Evolutionary conservation across 768 basidiomycete species (phyloP).

Genomic region (Gloeostereum incarnatum): DNA sequence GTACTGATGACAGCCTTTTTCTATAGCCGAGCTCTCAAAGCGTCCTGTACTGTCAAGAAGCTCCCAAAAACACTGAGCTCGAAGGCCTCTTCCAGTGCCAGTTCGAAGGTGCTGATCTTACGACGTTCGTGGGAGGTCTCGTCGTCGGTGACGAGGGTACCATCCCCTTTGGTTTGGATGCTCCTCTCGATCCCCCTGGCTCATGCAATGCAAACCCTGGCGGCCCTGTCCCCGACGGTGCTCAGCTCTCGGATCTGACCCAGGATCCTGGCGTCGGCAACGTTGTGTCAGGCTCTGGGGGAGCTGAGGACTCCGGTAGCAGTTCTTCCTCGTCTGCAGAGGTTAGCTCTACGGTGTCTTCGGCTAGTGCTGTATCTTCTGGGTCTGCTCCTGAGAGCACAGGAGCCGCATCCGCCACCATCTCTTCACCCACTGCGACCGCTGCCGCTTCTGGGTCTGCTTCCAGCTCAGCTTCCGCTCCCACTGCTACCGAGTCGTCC

Average conservation of each 20-base stretch:
- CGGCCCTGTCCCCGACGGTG: slow-evolving; percentile 41
- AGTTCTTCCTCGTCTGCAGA: slow-evolving; percentile 8
- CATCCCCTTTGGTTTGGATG: slow-evolving; percentile 37
- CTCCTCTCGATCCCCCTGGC: slow-evolving; percentile 32
- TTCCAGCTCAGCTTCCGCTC: neutral
- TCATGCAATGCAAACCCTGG: slow-evolving; percentile 39
- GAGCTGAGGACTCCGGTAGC: slow-evolving; percentile 2
- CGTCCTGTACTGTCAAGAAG: slow-evolving; percentile 44
- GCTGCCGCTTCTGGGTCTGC: slow-evolving; percentile 7
- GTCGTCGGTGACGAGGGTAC: slow-evolving; percentile 36
- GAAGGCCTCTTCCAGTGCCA: slow-evolving; percentile 53
- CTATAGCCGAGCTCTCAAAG: slow-evolving; percentile 30
- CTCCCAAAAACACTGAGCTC: slow-evolving; percentile 41
- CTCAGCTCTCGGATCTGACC: slow-evolving; percentile 27
- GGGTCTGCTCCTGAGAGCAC: slow-evolving; percentile 6
- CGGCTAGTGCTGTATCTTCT: neutral
- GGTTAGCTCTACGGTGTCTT: neutral
- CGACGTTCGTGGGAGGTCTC: slow-evolving; percentile 33
- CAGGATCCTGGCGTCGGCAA: slow-evolving; percentile 22
- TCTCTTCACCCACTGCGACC: slow-evolving; percentile 12
- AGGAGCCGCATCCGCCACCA: slow-evolving; percentile 10
- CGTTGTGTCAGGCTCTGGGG: slow-evolving; percentile 6
- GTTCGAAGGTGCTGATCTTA: slow-evolving; percentile 34
- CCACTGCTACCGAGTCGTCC: slow-evolving; percentile 7
- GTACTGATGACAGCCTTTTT: neutral